Percentiles rank a stretch among this genome's conserved stretches.
Evolutionary conservation across 2,329 filamentous ascomycete genomes (phyloP).

Genomic region (Ceratocystis huliohia): DNA sequence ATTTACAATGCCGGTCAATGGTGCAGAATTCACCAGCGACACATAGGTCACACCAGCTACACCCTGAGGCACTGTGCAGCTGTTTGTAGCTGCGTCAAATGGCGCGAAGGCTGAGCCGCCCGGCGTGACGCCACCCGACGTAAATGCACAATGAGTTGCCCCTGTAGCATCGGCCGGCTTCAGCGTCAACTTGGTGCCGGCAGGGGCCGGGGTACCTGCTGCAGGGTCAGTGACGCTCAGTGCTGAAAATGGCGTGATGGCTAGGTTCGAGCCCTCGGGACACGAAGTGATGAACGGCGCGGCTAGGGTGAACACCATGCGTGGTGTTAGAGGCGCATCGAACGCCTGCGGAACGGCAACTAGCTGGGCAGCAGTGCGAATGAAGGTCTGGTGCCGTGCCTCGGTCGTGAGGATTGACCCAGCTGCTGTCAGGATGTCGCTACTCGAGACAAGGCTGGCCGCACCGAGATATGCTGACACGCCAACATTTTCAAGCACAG

Average conservation of each 20-base stretch:
- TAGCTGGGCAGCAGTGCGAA: conserved; percentile 46
- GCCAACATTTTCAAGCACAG: conserved; percentile 59
- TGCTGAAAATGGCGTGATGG: conserved; percentile 48
- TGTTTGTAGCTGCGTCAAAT: conserved; percentile 39
- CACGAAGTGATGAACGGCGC: conserved; percentile 60
- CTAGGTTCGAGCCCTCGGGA: conserved; percentile 51
- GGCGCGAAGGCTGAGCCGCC: conserved; percentile 48
- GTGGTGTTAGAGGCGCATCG: conserved; percentile 54
- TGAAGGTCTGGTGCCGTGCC: conserved; percentile 60
- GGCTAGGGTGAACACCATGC: conserved; percentile 60
- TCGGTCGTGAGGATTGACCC: conserved; percentile 62
- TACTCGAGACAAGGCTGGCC: conserved; percentile 48
- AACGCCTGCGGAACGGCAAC: conserved; percentile 55
- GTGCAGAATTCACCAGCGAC: conserved; percentile 45
- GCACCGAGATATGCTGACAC: conserved; percentile 63
- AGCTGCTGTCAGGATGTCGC: conserved; percentile 50
- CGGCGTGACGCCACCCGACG: conserved; percentile 43
- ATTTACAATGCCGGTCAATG: conserved; percentile 39
- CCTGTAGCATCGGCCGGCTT: conserved; percentile 37
- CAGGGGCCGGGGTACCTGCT: conserved; percentile 30
- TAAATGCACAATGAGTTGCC: conserved; percentile 54
- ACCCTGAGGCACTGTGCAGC: conserved; percentile 49
- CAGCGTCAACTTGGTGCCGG: conserved; percentile 32
- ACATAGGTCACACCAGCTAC: conserved; percentile 55
- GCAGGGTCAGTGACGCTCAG: conserved; percentile 39